Conservation (phyloP, 1,284 basidiomycete species). For the Phlebopus sp. region DNA sequence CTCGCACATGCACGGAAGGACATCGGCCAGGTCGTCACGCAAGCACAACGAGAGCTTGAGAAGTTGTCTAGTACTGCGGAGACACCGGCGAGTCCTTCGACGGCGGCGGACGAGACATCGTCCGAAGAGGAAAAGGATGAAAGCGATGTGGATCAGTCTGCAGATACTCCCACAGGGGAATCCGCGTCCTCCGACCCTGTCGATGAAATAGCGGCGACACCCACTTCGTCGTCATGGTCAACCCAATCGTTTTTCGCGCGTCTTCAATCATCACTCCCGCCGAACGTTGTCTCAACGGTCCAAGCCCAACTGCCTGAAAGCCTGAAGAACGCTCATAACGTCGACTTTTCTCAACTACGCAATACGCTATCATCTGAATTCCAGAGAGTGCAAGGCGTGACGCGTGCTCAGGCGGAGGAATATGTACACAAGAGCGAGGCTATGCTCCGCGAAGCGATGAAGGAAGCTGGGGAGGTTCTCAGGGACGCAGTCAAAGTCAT, state of each 20-base stretch:
- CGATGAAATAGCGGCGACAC: constrained; percentile 15
- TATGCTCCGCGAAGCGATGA: constrained; percentile 66
- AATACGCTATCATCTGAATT: constrained; percentile 68
- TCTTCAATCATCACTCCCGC: constrained; percentile 68
- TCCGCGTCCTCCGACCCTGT: constrained; percentile 26
- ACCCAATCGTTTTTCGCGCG: constrained; percentile 61
- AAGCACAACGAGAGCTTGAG: constrained; percentile 79
- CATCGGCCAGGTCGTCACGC: constrained; percentile 69
- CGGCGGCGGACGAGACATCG: constrained; percentile 7
- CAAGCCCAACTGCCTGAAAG: constrained; percentile 67
- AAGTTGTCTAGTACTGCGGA: constrained; percentile 52
- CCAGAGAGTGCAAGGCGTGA: constrained; percentile 68
- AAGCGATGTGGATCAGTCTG: constrained; percentile 19
- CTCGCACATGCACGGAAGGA: constrained; percentile 76
- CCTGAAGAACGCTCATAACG: constrained; percentile 56
- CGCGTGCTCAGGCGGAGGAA: constrained; percentile 76
- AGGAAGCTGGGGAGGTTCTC: constrained; percentile 71
- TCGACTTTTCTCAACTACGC: constrained; percentile 68
- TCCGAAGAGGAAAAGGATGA: constrained; percentile 16
- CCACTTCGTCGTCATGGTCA: constrained; percentile 26
- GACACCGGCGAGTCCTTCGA: constrained; percentile 7
- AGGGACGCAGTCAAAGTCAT: constrained; percentile 87
- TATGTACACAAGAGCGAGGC: constrained; percentile 79
- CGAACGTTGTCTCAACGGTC: constrained; percentile 66
- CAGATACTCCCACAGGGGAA: constrained; percentile 21